phyloP scores from a whole-genome alignment of 257 asterid species.

The Salvia splendens region DNA sequence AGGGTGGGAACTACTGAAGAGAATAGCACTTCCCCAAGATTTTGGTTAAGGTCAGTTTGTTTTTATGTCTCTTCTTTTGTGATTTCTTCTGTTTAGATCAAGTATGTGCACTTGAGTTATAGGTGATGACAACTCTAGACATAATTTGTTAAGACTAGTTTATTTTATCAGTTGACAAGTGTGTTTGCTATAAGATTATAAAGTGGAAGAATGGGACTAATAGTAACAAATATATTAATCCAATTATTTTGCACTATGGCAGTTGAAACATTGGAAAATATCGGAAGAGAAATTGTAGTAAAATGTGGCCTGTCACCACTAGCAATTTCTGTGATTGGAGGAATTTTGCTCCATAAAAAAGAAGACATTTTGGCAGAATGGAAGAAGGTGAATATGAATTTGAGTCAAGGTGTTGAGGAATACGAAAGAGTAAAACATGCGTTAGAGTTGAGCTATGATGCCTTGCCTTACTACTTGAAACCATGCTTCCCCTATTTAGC shows the following conservation, averaged over 20 bases:
- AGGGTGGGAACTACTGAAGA: constrained; percentile 24
- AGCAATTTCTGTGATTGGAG: neutral
- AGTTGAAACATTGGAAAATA: neutral
- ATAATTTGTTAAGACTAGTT: neutral
- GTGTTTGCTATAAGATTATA: no score
- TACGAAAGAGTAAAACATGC: constrained; percentile 12
- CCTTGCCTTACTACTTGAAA: constrained; percentile 35
- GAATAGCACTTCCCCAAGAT: neutral
- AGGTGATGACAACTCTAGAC: no score
- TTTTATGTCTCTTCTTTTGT: neutral
- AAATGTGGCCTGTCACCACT: neutral
- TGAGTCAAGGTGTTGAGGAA: neutral
- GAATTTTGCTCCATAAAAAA: neutral
- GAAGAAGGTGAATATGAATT: neutral
- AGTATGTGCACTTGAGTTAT: neutral
- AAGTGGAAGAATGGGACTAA: no score
- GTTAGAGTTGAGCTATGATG: constrained; percentile 25
- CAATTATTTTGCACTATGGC: neutral
- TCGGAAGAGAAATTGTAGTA: neutral
- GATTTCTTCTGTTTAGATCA: neutral
- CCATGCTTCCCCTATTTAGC: constrained; percentile 30
- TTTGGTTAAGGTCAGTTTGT: neutral
- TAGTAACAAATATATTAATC: no score
- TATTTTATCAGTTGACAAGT: no score
- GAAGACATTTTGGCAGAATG: neutral